Conservation (phyloP, 2,329 filamentous ascomycete species). For the Penicillium janthinellum region DNA sequence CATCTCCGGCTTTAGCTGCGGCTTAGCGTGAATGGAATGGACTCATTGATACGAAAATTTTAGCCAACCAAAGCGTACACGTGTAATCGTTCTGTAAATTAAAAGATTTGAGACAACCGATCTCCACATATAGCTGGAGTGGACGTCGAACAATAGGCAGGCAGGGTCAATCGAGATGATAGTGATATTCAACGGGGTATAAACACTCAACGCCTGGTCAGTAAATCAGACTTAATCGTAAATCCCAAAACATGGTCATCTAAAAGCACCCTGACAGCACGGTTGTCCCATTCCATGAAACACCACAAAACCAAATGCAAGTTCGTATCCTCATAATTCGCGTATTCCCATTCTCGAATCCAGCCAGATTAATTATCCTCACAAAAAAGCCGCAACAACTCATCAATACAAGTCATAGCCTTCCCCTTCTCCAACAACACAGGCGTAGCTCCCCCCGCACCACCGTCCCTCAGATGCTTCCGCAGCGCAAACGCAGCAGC, state of each 20-base stretch:
- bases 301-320: conserved; percentile 17
- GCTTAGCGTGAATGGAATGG: conserved; percentile 18
- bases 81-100: too few species aligned
- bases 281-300: conserved; percentile 3
- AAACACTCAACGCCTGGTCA: background rate
- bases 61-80: too few species aligned
- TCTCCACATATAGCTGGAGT: background rate
- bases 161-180: background rate
- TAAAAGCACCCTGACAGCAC: background rate
- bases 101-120: too few species aligned
- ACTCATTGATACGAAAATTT: background rate
- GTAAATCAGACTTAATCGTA: background rate
- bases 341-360: background rate
- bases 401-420: conserved; percentile 46
- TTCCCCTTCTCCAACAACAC: conserved; percentile 40
- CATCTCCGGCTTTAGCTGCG: conserved; percentile 13
- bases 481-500: conserved; percentile 47
- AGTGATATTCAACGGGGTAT: background rate
- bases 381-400: conserved; percentile 45
- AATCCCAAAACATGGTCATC: background rate
- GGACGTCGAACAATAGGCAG: background rate
- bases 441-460: conserved; percentile 13
- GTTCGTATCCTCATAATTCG: conserved; percentile 21
- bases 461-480: conserved; percentile 37
- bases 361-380: conserved; percentile 33